Evolutionary conservation across 148 eudicot genomes (phyloP).

Genomic region (Fagopyrum homotropicum): DNA sequence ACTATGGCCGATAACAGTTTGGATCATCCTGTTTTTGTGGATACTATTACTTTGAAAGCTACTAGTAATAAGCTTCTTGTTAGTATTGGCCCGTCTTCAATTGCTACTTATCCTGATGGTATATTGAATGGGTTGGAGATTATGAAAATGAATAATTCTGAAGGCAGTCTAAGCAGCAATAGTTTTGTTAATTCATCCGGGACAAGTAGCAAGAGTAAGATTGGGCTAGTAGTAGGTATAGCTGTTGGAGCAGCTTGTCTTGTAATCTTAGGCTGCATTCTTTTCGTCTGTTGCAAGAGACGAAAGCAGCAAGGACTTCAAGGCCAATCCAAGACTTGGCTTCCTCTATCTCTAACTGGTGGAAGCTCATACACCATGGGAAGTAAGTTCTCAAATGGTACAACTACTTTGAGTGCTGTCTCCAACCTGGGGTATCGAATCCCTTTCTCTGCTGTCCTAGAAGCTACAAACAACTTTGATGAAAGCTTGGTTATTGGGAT

Average conservation of each 20-base stretch:
- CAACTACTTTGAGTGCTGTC: slow-evolving; percentile 28
- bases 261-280: slow-evolving; percentile 24
- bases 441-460: slow-evolving; percentile 43
- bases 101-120: slow-evolving; percentile 24
- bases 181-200: slow-evolving; percentile 6
- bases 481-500: slow-evolving; percentile 47
- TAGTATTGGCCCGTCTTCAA: slow-evolving; percentile 39
- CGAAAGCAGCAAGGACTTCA: slow-evolving; percentile 17
- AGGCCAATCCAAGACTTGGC: slow-evolving; percentile 41
- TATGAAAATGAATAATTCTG: slow-evolving; percentile 41
- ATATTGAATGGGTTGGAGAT: slow-evolving; percentile 58
- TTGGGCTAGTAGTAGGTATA: slow-evolving; percentile 32
- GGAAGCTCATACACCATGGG: slow-evolving; percentile 36
- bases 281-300: slow-evolving; percentile 25
- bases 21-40: slow-evolving; percentile 34
- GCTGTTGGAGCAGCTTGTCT: slow-evolving; percentile 23
- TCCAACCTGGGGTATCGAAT: slow-evolving; percentile 38
- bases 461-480: slow-evolving; percentile 51
- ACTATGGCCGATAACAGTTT: slow-evolving; percentile 10
- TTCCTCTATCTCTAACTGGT: slow-evolving; percentile 39
- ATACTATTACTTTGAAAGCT: slow-evolving; percentile 24
- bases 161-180: slow-evolving; percentile 27
- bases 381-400: slow-evolving; percentile 42
- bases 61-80: slow-evolving; percentile 23
- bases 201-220: slow-evolving; percentile 21